Conservation (phyloP, 768 basidiomycete genomes). For the Tulasnella sp. region DNA sequence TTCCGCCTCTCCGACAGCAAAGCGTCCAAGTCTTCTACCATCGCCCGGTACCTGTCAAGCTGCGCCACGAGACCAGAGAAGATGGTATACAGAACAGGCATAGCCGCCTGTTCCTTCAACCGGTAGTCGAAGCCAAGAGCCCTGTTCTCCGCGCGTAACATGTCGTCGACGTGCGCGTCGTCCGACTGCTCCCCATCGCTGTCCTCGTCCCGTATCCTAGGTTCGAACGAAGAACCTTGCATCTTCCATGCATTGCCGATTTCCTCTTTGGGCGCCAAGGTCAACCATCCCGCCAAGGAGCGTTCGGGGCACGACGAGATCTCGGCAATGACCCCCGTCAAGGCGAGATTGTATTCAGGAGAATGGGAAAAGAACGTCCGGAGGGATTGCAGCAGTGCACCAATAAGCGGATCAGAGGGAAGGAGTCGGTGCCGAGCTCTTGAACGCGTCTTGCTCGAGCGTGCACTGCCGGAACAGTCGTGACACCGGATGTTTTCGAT, state of each 20-base stretch:
- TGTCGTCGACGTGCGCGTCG: conserved; percentile 61
- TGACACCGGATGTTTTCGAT: conserved; percentile 55
- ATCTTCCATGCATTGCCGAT: conserved; percentile 2
- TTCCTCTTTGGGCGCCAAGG: conserved; percentile 44
- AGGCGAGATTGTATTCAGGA: conserved; percentile 75
- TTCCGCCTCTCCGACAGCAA: conserved; percentile 76
- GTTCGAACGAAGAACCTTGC: conserved; percentile 14
- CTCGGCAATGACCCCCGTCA: conserved; percentile 72
- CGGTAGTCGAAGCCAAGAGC: conserved; percentile 47
- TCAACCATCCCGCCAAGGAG: conserved; percentile 80
- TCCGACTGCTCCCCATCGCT: conserved; percentile 73
- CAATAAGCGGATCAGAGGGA: conserved; percentile 67
- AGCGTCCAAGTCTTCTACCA: conserved; percentile 70
- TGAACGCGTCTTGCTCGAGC: neutral
- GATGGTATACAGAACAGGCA: conserved; percentile 71
- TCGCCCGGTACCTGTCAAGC: conserved; percentile 64
- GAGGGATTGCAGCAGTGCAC: conserved; percentile 55
- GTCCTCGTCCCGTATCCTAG: conserved; percentile 26
- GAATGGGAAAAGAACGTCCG: conserved; percentile 75
- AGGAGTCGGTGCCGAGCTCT: conserved; percentile 60
- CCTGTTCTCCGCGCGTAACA: conserved; percentile 43
- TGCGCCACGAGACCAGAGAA: conserved; percentile 71
- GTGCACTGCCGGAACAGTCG: conserved; percentile 25
- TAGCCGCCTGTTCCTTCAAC: conserved; percentile 51
- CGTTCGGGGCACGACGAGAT: conserved; percentile 79